Evolutionary conservation across 1,284 basidiomycete species (phyloP), one percentile per base, ranked within the genome.

Genomic region (Trametes polyzona): DNA sequence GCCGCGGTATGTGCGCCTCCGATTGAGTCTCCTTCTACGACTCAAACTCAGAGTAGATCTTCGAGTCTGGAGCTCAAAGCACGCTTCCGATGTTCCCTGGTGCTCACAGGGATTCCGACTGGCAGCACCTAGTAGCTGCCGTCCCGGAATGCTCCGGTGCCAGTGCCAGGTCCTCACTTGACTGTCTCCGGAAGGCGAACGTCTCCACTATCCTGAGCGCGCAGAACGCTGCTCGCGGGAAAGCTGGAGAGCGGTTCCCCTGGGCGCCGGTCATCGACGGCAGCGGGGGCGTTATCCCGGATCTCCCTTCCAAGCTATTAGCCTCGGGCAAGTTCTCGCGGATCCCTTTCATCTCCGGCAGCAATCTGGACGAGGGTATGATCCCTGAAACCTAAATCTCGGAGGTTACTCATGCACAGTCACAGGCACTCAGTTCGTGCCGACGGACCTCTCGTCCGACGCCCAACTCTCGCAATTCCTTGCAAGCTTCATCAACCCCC

Each of bases 1-100:
- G 79, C 74, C 29, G 79, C 74, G 1, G 79, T 81, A 67, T 51
- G 76, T 67, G 5, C 17, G 14, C 14, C 7, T n/a, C 11, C 7
- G 16, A n/a, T 9, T n/a, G 0, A 4, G 4, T 16, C n/a, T 14
- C 11, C 11, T 6, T 21, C 9, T 7, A 12, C 11, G 0, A 4
- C 16, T 23, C 1, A 16, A 0, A 36, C n/a, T 11, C n/a, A 3
- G 11, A 6, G 14, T 8, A 55, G 62, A 63, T 63, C 14, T 36
- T 63, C 27, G 58, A 63, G 33, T 63, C 62, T 2, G 59, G 62
- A 1, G 57, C 62, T 1, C 50, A 54, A 9, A 52, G 47, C n/a
- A 61, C 54, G 3, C 27, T 61, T 4, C 62, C 62, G 1, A 27
- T 55, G 14, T 48, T 61, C 35, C 37, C 41, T 14, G 59, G 56